Conservation (phyloP, 495 filamentous ascomycete species). For the Parathielavia appendiculata region DNA sequence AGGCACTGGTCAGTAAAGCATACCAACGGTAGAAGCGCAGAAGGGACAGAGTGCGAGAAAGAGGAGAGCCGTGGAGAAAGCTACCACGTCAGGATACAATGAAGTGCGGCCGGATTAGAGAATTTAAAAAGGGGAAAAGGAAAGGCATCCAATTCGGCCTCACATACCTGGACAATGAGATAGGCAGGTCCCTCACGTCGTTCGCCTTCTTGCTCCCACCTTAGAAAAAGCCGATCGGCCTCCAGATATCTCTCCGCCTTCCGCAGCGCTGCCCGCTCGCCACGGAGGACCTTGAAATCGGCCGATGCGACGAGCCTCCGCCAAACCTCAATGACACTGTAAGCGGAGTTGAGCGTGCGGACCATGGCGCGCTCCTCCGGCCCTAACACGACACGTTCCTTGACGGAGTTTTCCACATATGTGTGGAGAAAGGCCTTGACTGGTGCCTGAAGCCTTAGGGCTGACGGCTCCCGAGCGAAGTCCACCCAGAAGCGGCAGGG, state of each 20-base stretch:
- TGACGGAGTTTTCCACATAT: background rate
- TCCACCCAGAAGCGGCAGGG: slow-evolving; percentile 1
- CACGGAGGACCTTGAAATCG: slow-evolving; percentile 7
- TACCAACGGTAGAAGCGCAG: too few relatives aligned
- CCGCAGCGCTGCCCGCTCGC: background rate
- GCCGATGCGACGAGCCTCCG: slow-evolving; percentile 5
- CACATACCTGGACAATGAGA: too few relatives aligned
- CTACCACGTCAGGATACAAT: too few relatives aligned
- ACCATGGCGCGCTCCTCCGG: slow-evolving; percentile 6
- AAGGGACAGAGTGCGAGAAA: too few relatives aligned
- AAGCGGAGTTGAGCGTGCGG: background rate
- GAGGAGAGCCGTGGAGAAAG: too few relatives aligned
- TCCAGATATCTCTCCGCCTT: background rate
- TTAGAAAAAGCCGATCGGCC: background rate
- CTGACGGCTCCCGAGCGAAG: background rate
- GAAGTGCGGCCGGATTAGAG: too few relatives aligned
- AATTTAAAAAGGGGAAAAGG: too few relatives aligned
- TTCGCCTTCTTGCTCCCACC: slow-evolving; percentile 3
- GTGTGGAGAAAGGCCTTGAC: background rate
- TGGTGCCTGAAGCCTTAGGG: background rate
- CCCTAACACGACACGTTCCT: slow-evolving; percentile 7
- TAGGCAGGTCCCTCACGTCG: slow-evolving; percentile 1
- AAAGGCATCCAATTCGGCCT: too few relatives aligned
- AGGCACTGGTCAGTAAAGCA: too few relatives aligned
- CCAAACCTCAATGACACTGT: slow-evolving; percentile 8